Conservation (phyloP, 23 red algal genomes). For the Gracilaria domingensis region DNA sequence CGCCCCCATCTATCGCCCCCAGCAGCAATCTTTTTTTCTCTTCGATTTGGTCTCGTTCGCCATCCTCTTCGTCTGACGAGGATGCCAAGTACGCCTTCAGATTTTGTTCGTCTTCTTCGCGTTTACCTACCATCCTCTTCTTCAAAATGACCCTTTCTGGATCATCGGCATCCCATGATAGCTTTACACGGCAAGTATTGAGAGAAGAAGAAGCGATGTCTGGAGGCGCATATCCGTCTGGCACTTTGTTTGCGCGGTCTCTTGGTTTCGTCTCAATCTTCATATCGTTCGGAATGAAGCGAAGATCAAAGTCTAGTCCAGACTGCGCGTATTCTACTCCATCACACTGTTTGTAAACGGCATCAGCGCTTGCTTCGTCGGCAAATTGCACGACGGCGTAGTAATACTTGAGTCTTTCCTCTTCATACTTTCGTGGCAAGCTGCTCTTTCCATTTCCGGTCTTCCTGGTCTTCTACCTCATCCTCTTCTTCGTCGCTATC, state of each 20-base stretch:
- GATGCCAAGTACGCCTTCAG: conserved; percentile 91
- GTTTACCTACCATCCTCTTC: conserved; percentile 70
- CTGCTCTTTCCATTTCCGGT: conserved; percentile 38
- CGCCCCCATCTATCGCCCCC: conserved; percentile 26
- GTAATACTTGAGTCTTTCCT: conserved; percentile 83
- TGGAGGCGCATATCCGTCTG: conserved; percentile 73
- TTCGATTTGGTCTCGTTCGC: neutral
- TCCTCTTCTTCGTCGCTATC: neutral
- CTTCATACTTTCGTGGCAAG: conserved; percentile 84
- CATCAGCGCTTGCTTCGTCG: conserved; percentile 70
- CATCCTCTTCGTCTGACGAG: conserved; percentile 65
- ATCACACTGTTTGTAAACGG: conserved; percentile 90
- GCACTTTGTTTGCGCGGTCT: conserved; percentile 71
- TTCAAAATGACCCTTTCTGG: conserved; percentile 78
- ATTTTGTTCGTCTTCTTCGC: conserved; percentile 90
- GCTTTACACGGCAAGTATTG: conserved; percentile 72
- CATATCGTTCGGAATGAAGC: conserved; percentile 94
- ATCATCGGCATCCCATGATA: conserved; percentile 96
- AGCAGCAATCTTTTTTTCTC: conserved; percentile 36
- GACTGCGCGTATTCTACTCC: conserved; percentile 86
- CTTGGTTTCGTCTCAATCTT: conserved; percentile 60
- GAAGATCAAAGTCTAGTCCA: conserved; percentile 86
- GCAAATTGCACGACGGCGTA: conserved; percentile 89
- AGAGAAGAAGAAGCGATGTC: conserved; percentile 70
- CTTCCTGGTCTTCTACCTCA: conserved; percentile 42